phyloP scores from a whole-genome alignment of 73 alveolate genomes.

The Symbiodinium natans region DNA sequence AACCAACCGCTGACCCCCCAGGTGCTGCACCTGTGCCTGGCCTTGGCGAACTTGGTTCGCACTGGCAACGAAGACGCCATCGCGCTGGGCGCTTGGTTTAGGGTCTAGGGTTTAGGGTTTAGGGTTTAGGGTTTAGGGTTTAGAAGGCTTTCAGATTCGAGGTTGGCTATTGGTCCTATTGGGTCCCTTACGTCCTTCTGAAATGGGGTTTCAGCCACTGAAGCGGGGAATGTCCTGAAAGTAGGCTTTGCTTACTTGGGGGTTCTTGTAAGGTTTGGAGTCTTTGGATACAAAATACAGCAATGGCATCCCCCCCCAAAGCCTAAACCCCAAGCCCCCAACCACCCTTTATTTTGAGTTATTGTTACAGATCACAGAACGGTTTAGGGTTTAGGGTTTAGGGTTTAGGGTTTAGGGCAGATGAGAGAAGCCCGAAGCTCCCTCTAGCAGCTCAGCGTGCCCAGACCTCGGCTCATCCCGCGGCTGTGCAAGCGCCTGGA shows the following conservation, averaged over 20 bases:
- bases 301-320: no score
- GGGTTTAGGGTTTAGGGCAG: background rate
- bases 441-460: no score
- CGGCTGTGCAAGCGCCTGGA: background rate
- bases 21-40: constrained; percentile 68
- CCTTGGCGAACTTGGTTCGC: constrained; percentile 56
- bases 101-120: background rate
- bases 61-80: constrained; percentile 41
- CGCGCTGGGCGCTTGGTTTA: background rate
- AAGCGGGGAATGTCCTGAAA: no score
- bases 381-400: background rate
- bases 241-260: no score
- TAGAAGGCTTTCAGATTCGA: background rate
- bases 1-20: background rate
- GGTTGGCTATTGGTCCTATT: no score
- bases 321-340: no score
- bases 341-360: no score
- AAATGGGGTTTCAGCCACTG: no score
- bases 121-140: background rate
- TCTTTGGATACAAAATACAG: no score
- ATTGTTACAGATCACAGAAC: background rate
- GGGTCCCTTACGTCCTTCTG: no score
- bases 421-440: no score
- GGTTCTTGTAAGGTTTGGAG: no score
- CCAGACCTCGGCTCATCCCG: background rate